These are phyloP conservation scores for Penicillium ochrochloron DNA, from an alignment of 495 filamentous ascomycete genomes.

Conservation along the genomic window DNA sequence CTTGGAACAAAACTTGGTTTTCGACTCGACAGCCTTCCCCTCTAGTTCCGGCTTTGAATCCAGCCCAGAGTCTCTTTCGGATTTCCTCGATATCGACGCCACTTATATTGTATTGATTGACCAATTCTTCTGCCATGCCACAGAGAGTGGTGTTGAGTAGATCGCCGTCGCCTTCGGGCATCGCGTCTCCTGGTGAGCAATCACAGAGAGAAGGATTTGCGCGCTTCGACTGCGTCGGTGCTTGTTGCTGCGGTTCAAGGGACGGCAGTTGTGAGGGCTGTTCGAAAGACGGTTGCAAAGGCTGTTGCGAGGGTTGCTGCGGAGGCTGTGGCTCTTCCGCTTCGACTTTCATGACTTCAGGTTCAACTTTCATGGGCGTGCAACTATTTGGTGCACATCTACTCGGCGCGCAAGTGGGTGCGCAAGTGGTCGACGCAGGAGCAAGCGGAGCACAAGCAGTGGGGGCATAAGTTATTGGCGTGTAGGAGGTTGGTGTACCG, in stretches of 20 bases:
- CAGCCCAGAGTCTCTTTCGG: slow-evolving; percentile 39
- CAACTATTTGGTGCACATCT: not conserved
- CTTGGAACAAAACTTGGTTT: slow-evolving; percentile 48
- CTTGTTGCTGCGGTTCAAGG: not conserved
- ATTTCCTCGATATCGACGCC: slow-evolving; percentile 46
- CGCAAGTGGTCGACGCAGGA: not conserved
- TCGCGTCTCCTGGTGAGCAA: slow-evolving; percentile 23
- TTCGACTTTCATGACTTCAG: not conserved
- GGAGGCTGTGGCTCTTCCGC: not conserved
- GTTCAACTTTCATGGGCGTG: not conserved
- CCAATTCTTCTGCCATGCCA: slow-evolving; percentile 45
- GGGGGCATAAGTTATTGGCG: not conserved
- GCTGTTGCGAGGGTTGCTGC: not conserved
- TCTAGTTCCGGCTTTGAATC: slow-evolving; percentile 37
- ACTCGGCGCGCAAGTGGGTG: not conserved
- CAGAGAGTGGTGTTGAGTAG: slow-evolving; percentile 49
- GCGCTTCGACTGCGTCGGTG: not conserved
- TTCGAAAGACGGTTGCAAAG: not conserved
- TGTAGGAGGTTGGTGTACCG: slow-evolving; percentile 1
- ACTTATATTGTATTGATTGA: slow-evolving; percentile 46
- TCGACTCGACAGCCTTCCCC: slow-evolving; percentile 50
- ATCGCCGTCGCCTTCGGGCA: slow-evolving; percentile 25
- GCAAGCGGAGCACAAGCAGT: slow-evolving; percentile 1
- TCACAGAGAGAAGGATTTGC: slow-evolving; percentile 35
- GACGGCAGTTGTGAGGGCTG: not conserved